Evolutionary conservation across 331 rosid species (phyloP).

Genomic region (Phaseolus coccineus): DNA sequence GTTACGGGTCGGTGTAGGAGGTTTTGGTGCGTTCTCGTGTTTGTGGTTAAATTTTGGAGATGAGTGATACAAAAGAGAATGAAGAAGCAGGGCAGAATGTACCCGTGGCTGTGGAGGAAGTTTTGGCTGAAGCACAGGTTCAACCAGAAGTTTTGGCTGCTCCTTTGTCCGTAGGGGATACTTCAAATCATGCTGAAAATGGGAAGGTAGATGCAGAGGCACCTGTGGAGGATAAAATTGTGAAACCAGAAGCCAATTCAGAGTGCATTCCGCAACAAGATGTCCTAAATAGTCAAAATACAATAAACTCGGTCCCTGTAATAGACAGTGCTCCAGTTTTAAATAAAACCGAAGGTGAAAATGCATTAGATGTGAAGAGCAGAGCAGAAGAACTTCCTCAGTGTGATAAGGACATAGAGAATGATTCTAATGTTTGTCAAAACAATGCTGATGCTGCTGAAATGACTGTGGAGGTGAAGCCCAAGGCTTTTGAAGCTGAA

Average conservation of each 20-base stretch:
- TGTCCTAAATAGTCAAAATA: constrained; percentile 20
- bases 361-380: constrained; percentile 46
- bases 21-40: constrained; percentile 39
- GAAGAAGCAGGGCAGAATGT: constrained; percentile 49
- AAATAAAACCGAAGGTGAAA: constrained; percentile 41
- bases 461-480: constrained; percentile 50
- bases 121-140: constrained; percentile 43
- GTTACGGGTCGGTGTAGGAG: constrained; percentile 47
- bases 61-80: constrained; percentile 68
- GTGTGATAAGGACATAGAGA: constrained; percentile 38
- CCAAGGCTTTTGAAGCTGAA: constrained; percentile 53
- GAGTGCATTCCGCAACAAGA: constrained; percentile 39
- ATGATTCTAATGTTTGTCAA: constrained; percentile 34
- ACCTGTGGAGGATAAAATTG: constrained; percentile 27
- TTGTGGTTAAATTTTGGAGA: constrained; percentile 49
- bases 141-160: constrained; percentile 45
- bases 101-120: constrained; percentile 46
- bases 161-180: constrained; percentile 39
- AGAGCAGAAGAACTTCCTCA: constrained; percentile 47
- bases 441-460: constrained; percentile 37
- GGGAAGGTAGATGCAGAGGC: constrained; percentile 26
- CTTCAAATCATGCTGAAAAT: constrained; percentile 43
- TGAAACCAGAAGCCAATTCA: constrained; percentile 35
- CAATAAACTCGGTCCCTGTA: constrained; percentile 43
- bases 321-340: constrained; percentile 41